Base-by-base conservation (phyloP, 768 basidiomycete species). In the Infundibulicybe gibba region DNA sequence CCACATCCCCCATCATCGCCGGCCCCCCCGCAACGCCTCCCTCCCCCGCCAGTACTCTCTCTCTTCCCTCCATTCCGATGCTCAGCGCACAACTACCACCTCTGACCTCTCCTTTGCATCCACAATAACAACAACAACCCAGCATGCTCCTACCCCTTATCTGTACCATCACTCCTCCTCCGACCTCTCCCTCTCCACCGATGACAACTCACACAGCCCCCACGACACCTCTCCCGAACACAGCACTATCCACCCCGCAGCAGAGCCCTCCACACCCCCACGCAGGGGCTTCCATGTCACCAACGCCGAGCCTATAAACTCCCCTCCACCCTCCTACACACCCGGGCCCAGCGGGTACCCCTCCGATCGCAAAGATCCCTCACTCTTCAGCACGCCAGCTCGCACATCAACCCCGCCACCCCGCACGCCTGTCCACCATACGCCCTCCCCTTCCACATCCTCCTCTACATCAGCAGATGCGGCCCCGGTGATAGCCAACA, bases 311-410 rank as follows among this genome's bases (percentile, higher is more conserved):
- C n/a, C 43, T 1, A 25, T 44, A 6, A 48, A 25, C 49, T 51
- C 76, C 4, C 75, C 76, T 6, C 78, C 77, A 0, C 76, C 78
- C 3, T 74, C 78, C 2, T 78, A 79, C 37, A 58, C 53, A 16
- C 21, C 70, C 63, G 38, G 38, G 25, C 41, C 16, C 37, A 49
- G 40, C 15, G 32, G 19, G 32, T 48, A 49, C 16, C 44, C 47
- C 5, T 17, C 9, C 32, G 53, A 54, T 17, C 45, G 32, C 32
- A 51, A 54, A 37, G 31, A 42, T 6, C 41, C 16, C 16, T 40
- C 41, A 16, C 12, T 41, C 5, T 46, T 31, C 37, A 41, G 44
- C 33, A 10, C 33, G 10, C 10, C 33, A 37, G 9, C 39, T 19
- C n/a, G n/a, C n/a, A 42, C 45, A 32, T 21, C 40, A n/a, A 3